Evolutionary conservation across 371 early-diverging fungal species (phyloP).

Genomic region (Lichtheimia hyalospora): DNA sequence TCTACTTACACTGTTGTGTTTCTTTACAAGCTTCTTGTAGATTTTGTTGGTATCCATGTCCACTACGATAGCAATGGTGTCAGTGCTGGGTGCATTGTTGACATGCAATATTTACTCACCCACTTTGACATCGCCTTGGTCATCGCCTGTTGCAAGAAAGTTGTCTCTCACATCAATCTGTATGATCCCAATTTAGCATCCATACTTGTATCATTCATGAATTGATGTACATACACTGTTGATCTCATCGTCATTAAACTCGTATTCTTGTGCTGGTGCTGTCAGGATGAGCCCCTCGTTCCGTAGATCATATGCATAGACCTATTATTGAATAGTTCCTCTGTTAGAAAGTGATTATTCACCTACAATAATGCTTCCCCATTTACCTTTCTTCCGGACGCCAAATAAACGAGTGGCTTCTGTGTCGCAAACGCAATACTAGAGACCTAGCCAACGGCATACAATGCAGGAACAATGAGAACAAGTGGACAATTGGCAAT

Average conservation of each 20-base stretch:
- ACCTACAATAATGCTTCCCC: neutral
- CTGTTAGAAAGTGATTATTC: neutral
- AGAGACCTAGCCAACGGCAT: constrained; percentile 21
- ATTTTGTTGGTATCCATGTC: constrained; percentile 41
- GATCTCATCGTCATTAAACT: constrained; percentile 45
- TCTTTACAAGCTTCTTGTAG: constrained; percentile 37
- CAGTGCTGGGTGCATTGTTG: neutral
- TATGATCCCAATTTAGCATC: neutral
- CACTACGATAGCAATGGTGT: constrained; percentile 17
- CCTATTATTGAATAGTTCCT: constrained; percentile 12
- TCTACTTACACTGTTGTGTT: constrained; percentile 32
- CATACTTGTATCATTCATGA: neutral
- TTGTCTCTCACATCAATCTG: constrained; percentile 47
- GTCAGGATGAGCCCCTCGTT: constrained; percentile 26
- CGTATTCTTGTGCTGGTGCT: constrained; percentile 23
- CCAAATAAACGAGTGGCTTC: constrained; percentile 27
- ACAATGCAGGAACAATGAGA: neutral
- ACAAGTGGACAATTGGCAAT: neutral
- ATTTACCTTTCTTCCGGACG: constrained; percentile 36
- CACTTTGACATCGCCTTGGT: constrained; percentile 40
- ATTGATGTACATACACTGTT: constrained; percentile 25
- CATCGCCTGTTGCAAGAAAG: constrained; percentile 44
- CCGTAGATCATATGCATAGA: constrained; percentile 39
- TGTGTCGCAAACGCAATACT: constrained; percentile 40
- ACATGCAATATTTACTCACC: constrained; percentile 16